Evolutionary conservation across 495 filamentous ascomycete species (phyloP).

Genomic region (Podospora comata): DNA sequence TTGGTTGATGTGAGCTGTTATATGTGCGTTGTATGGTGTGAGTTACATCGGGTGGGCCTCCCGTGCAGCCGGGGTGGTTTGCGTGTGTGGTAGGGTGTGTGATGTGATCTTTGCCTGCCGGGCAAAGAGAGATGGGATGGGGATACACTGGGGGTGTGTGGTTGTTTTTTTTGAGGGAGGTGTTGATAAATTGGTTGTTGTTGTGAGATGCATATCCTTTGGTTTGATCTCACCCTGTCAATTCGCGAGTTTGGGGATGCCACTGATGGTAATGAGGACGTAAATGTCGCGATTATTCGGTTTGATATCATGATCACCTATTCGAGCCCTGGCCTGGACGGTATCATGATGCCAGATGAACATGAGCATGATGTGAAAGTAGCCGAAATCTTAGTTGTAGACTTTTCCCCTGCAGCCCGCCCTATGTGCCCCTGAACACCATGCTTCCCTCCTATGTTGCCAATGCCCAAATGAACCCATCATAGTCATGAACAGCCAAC

Average conservation of each 20-base stretch:
- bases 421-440: background rate
- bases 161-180: background rate
- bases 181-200: background rate
- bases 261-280: background rate
- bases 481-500: background rate
- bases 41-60: background rate
- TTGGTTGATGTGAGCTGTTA: background rate
- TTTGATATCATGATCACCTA: background rate
- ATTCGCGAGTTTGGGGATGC: background rate
- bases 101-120: background rate
- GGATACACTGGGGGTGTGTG: background rate
- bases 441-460: background rate
- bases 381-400: background rate
- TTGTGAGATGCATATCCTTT: background rate
- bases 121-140: background rate
- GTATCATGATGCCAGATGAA: background rate
- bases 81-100: background rate
- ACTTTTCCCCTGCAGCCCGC: background rate
- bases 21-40: background rate
- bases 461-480: background rate
- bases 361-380: background rate
- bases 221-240: background rate
- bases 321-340: background rate
- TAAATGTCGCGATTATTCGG: background rate
- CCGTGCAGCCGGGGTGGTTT: constrained; percentile 2